These are phyloP conservation scores for Paracamarosporium sp. DNA, from an alignment of 2,329 filamentous ascomycete genomes.

Conservation along the genomic window DNA sequence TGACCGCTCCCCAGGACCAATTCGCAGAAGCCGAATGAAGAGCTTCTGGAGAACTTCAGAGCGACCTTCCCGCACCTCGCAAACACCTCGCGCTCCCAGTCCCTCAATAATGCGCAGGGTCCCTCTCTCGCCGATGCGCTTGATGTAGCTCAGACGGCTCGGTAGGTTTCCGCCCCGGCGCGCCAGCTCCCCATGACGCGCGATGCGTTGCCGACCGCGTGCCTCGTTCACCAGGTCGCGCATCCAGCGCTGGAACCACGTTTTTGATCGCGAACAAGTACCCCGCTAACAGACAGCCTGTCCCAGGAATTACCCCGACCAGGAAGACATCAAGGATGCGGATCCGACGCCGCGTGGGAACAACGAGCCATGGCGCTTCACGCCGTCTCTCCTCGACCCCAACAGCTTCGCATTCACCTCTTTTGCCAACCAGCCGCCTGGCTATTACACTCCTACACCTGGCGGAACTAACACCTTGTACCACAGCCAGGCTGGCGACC, in stretches of 20 bases:
- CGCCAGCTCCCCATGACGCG: constrained; percentile 9
- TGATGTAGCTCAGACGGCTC: constrained; percentile 51
- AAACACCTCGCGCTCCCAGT: constrained; percentile 50
- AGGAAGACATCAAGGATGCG: constrained; percentile 70
- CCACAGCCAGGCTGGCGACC: constrained; percentile 82
- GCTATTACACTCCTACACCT: constrained; percentile 88
- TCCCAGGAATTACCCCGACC: constrained; percentile 53
- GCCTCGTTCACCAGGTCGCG: constrained; percentile 10
- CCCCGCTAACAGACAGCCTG: background rate
- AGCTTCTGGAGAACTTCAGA: constrained; percentile 83
- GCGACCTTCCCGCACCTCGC: constrained; percentile 78
- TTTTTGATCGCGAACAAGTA: background rate
- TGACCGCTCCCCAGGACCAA: constrained; percentile 64
- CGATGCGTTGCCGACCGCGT: constrained; percentile 19
- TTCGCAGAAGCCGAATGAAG: constrained; percentile 84
- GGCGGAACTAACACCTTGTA: constrained; percentile 81
- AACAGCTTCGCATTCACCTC: constrained; percentile 80
- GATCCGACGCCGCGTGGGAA: constrained; percentile 83
- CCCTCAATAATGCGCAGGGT: constrained; percentile 47
- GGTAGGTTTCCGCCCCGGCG: constrained; percentile 47
- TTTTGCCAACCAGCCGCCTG: constrained; percentile 80
- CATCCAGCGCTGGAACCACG: background rate
- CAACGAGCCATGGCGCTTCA: constrained; percentile 85
- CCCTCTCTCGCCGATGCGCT: constrained; percentile 57
- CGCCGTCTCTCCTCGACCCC: constrained; percentile 85